Base-by-base conservation (phyloP, 129 eudicot species). In the Lonicera japonica region DNA sequence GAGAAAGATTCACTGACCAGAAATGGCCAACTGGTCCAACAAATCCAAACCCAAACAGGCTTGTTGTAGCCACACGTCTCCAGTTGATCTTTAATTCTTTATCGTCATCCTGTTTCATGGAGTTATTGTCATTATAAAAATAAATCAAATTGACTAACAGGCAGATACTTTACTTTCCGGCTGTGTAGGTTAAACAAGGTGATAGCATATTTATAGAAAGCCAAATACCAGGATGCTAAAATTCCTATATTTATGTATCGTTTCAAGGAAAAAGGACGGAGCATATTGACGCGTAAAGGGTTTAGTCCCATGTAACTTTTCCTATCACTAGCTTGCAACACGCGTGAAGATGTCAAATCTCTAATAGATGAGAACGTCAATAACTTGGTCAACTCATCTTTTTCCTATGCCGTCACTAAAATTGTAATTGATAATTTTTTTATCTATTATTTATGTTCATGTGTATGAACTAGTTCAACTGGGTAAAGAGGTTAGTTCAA, bases 11-110 rank as follows among this genome's bases (percentile, higher is more conserved):
- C 36, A 70, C 83, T 78, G 48, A 92, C 98, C 98, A 92, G 78
- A 84, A 84, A 80, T 92, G 98, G 77, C 98, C 98, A 67, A 92
- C 81, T 19, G 98, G 98, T 63, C 98, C 98, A 58, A 92, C 89
- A 82, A 92, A 92, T 64, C 82, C 96, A 66, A 87, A 77, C 59
- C 98, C 98, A 69, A 92, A 92, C 65, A 87, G 56, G 75, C 95
- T 80, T 13, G 98, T 87, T 10, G 85, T 76, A 58, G 95, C 96
- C 61, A 87, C 98, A 41, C 98, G 90, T 69, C 86, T 92, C 98
- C 98, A 87, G 51, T 85, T 87, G 72, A 92, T 82, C 23, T 56
- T 80, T 16, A 78, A 58, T 39, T 84, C 65, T 69, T 91, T 76
- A 57, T 73, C 74, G 64, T 76, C 78, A 24, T 82, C 90, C 98